Percentiles rank a stretch among this genome's conserved stretches.
Evolutionary conservation across 768 basidiomycete genomes (phyloP).

Genomic region (Udeniomyces megalosporus): DNA sequence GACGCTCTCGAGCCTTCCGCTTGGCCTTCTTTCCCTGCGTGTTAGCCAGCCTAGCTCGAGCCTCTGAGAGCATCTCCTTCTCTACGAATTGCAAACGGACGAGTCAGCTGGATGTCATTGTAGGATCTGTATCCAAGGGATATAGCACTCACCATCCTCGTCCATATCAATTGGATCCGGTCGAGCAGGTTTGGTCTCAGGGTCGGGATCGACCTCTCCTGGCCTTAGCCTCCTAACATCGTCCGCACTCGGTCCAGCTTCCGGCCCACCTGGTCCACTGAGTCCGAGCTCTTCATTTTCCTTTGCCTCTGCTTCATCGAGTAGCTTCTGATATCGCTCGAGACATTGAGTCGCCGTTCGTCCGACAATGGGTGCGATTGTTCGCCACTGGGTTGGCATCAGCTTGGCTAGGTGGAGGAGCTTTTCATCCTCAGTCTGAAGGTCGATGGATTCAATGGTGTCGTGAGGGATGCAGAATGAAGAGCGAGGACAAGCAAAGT

Average conservation of each 20-base stretch:
- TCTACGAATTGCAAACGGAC: slow-evolving; percentile 36
- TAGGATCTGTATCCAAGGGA: background rate
- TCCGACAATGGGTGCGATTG: slow-evolving; percentile 95
- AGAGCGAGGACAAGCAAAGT: no score
- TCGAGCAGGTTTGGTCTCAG: slow-evolving; percentile 92
- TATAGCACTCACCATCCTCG: slow-evolving; percentile 58
- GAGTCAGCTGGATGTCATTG: background rate
- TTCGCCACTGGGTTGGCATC: slow-evolving; percentile 99
- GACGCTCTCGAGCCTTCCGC: slow-evolving; percentile 91
- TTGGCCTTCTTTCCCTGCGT: slow-evolving; percentile 99
- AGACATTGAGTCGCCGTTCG: slow-evolving; percentile 94
- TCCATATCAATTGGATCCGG: slow-evolving; percentile 99
- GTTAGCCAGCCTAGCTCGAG: slow-evolving; percentile 90
- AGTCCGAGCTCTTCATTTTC: slow-evolving; percentile 90
- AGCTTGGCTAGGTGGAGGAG: slow-evolving; percentile 91
- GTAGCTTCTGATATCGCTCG: slow-evolving; percentile 91
- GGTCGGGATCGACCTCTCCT: slow-evolving; percentile 97
- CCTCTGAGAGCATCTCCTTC: slow-evolving; percentile 99
- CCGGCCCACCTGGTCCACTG: slow-evolving; percentile 56
- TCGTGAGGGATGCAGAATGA: no score
- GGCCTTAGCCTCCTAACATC: slow-evolving; percentile 76
- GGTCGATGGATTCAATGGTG: no score
- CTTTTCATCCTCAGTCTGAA: slow-evolving; percentile 97
- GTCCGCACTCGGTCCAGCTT: slow-evolving; percentile 75
- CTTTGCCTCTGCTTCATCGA: slow-evolving; percentile 93